These are phyloP conservation scores for Cadophora sp. DNA, from an alignment of 2,329 filamentous ascomycete genomes.

Conservation along the genomic window DNA sequence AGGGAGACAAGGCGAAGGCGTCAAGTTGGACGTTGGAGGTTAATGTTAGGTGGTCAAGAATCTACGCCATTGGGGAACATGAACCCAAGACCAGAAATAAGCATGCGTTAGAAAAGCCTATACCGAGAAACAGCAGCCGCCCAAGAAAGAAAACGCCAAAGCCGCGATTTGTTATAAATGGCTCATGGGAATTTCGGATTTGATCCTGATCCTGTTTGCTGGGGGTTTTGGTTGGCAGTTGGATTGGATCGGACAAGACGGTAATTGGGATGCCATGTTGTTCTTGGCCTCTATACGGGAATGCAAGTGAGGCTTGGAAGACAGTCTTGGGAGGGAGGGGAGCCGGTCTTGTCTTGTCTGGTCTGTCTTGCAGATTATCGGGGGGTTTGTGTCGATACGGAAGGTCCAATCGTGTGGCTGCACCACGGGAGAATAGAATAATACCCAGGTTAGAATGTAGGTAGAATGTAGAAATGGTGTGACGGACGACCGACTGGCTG, in stretches of 20 bases:
- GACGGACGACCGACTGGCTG: neutral
- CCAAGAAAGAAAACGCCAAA: neutral
- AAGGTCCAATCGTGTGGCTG: constrained; percentile 14
- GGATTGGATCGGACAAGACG: too few species aligned
- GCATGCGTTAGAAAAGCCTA: neutral
- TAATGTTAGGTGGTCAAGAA: too few species aligned
- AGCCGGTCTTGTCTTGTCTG: too few species aligned
- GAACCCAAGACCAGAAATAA: neutral
- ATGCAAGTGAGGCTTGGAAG: neutral
- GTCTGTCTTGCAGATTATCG: neutral
- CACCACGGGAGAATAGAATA: too few species aligned
- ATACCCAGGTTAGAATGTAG: neutral
- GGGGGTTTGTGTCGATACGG: constrained; percentile 3
- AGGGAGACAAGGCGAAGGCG: too few species aligned
- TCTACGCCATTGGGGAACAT: neutral
- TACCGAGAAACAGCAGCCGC: too few species aligned
- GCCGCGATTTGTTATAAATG: neutral
- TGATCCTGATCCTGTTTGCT: constrained; percentile 3
- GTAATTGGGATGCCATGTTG: neutral
- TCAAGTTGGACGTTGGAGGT: too few species aligned
- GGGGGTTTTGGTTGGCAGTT: too few species aligned
- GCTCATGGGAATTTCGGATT: neutral
- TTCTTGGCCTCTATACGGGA: neutral
- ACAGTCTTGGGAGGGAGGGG: too few species aligned
- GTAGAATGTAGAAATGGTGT: neutral